Percentiles rank a stretch among this genome's conserved stretches.
phyloP scores from a whole-genome alignment of 2,329 filamentous ascomycete genomes.

The Colletotrichum filicis region DNA sequence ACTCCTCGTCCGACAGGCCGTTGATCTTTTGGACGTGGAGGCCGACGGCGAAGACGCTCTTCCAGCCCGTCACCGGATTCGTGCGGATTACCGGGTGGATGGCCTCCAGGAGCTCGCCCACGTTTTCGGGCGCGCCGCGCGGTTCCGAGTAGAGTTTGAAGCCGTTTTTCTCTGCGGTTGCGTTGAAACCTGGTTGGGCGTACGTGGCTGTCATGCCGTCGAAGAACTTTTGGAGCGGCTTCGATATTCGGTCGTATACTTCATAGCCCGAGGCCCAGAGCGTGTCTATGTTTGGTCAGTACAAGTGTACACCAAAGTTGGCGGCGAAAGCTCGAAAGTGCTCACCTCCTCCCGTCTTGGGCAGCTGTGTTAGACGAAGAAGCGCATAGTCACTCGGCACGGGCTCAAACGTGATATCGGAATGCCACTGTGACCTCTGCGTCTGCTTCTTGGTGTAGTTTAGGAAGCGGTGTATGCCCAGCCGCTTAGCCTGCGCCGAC shows the following conservation, averaged over 20 bases:
- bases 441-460: constrained; percentile 55
- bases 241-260: constrained; percentile 71
- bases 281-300: constrained; percentile 56
- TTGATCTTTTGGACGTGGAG: constrained; percentile 63
- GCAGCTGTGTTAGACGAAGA: constrained; percentile 63
- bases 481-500: constrained; percentile 63
- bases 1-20: constrained; percentile 59
- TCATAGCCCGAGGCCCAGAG: constrained; percentile 69
- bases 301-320: too few species aligned
- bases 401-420: constrained; percentile 74
- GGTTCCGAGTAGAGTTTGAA: constrained; percentile 57
- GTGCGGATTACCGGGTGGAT: constrained; percentile 66
- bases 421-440: constrained; percentile 64
- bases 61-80: constrained; percentile 69
- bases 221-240: constrained; percentile 66
- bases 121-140: constrained; percentile 62
- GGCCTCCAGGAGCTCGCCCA: constrained; percentile 58
- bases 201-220: constrained; percentile 68
- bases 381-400: constrained; percentile 72
- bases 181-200: constrained; percentile 60
- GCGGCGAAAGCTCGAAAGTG: rapidly evolving
- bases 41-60: constrained; percentile 63
- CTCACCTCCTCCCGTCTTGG: constrained; percentile 63
- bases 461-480: constrained; percentile 53
- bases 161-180: constrained; percentile 55